Evolutionary conservation across 805 yeast species (phyloP), one percentile per base, ranked within the genome.

Genomic region (Kazachstania martiniae): DNA sequence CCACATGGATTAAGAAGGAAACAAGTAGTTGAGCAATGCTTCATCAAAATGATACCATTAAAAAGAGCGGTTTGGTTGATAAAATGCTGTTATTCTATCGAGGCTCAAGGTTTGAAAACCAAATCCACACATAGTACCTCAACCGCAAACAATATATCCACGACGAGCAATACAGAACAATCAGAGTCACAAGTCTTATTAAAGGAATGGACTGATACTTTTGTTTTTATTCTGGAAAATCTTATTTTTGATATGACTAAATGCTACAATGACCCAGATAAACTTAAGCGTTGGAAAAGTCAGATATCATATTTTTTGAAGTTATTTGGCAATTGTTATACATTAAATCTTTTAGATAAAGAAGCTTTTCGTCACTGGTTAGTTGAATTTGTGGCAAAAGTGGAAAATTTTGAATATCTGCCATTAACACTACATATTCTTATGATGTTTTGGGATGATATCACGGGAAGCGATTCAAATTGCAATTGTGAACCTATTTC

Each of bases 61-160:
- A 51, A 70, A n/a, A 63, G 96, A 38, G 94, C 95, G 0, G 56
- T 89, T 2, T 89, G 98, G 98, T 69, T 91, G 38, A 80, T 89
- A 3, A 74, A 83, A 41, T 84, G 95, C 54, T 84, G 87, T 3
- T 76, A 87, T 16, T 76, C 82, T 9, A 81, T 86, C 40, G 95
- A 85, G 60, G 43, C 60, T 52, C 48, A 52, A 27, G 31, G 41
- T 2, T 31, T 49, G 22, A 32, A 32, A 14, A 30, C 35, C 2
- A 47, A 43, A 29, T 35, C 34, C 17, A 33, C 28, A 12, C 36
- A 40, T 4, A 34, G 33, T 23, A 33, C 42, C 17, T 45, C 39
- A 24, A 25, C 37, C 29, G 19, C 10, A 6, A 22, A 28, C 6
- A 28, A 17, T 16, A 10, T 9, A 12, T 8, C 12, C 27, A 19